These are phyloP conservation scores for Podospora comata DNA, from an alignment of 495 filamentous ascomycete genomes.

Conservation along the genomic window DNA sequence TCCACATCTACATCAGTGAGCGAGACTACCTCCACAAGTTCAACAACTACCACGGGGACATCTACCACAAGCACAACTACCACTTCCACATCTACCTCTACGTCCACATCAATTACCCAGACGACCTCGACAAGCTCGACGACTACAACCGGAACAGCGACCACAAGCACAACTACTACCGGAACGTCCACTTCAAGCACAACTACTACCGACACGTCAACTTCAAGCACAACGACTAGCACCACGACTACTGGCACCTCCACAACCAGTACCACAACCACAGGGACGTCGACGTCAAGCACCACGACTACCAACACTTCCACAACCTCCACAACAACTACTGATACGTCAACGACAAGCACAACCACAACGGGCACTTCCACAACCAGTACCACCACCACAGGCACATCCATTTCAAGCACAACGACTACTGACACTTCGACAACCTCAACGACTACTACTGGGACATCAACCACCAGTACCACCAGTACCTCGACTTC, in stretches of 20 bases:
- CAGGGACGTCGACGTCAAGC: neutral
- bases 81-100: neutral
- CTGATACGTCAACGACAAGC: neutral
- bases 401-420: neutral
- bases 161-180: neutral
- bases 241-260: neutral
- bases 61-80: neutral
- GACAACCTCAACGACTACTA: neutral
- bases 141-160: neutral
- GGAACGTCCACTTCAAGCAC: neutral
- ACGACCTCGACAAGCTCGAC: neutral
- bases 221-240: neutral
- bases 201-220: neutral
- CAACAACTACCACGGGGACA: neutral
- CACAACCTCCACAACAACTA: neutral
- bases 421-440: neutral
- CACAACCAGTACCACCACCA: neutral
- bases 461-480: neutral
- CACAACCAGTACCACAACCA: constrained; percentile 8
- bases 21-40: neutral
- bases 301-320: neutral
- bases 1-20: no score
- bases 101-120: neutral
- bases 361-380: neutral
- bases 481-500: neutral